These are phyloP conservation scores for Scutellaria baicalensis DNA, from an alignment of 257 asterid species.

Conservation along the genomic window DNA sequence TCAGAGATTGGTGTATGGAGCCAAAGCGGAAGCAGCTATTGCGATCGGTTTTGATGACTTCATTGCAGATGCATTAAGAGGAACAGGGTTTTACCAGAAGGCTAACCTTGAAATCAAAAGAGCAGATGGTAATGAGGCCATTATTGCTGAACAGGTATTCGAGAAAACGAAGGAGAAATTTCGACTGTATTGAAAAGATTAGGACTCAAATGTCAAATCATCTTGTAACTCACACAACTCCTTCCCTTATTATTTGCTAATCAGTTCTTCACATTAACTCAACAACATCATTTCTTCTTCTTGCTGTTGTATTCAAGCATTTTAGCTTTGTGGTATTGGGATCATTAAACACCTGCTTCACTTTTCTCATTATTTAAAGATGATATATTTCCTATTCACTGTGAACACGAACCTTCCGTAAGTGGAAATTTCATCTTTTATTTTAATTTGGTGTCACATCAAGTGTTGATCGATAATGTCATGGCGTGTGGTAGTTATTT, in stretches of 20 bases:
- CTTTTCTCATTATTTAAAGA: neutral
- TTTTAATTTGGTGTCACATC: too few species aligned
- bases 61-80: constrained; percentile 93
- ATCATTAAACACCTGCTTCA: neutral
- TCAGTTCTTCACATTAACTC: neutral
- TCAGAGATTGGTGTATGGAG: constrained; percentile 95
- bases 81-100: constrained; percentile 91
- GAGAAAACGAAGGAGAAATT: constrained; percentile 93
- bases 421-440: too few species aligned
- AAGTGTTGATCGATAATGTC: too few species aligned
- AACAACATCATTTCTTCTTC: neutral
- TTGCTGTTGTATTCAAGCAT: neutral
- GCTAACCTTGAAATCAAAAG: constrained; percentile 71
- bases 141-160: constrained; percentile 87
- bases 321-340: neutral
- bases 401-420: too few species aligned
- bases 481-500: too few species aligned
- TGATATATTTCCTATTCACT: neutral
- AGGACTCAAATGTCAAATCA: neutral
- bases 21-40: constrained; percentile 96
- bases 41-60: constrained; percentile 97
- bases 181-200: constrained; percentile 40
- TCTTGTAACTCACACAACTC: constrained; percentile 4
- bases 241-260: neutral
- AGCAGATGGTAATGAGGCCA: constrained; percentile 78